Evolutionary conservation across 2,329 filamentous ascomycete species (phyloP).

Genomic region (Arthrocladium fulminans): DNA sequence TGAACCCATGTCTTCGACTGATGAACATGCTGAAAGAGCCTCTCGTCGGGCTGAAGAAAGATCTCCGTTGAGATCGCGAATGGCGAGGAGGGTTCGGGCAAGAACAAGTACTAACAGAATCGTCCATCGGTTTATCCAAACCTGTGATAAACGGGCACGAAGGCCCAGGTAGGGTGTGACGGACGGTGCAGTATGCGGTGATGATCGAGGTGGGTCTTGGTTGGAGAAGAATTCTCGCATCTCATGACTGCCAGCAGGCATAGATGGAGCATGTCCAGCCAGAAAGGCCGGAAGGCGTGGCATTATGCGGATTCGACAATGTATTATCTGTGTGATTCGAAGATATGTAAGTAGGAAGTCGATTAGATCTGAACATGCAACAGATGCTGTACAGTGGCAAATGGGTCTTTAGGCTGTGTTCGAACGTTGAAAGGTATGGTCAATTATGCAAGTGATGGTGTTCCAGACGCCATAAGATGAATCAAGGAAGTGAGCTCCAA

Average conservation of each 20-base stretch:
- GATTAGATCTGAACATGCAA: background rate
- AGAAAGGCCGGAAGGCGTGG: constrained; percentile 35
- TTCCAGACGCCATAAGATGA: constrained; percentile 5
- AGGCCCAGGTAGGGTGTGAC: constrained; percentile 89
- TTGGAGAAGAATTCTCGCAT: constrained; percentile 52
- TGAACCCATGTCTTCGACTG: constrained; percentile 87
- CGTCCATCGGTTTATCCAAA: constrained; percentile 98
- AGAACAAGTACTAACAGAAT: constrained; percentile 79
- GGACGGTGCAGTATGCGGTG: constrained; percentile 55
- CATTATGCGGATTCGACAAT: constrained; percentile 19
- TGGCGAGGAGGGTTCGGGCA: constrained; percentile 66
- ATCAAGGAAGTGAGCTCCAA: background rate
- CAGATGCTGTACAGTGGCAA: background rate
- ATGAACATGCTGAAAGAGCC: constrained; percentile 80
- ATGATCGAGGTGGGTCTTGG: constrained; percentile 46
- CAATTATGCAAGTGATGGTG: constrained; percentile 1
- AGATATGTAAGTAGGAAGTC: constrained; percentile 5
- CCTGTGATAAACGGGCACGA: constrained; percentile 78
- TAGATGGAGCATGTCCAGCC: constrained; percentile 49
- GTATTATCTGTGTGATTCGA: constrained; percentile 18
- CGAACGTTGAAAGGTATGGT: background rate
- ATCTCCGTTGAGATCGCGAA: constrained; percentile 62
- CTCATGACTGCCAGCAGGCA: constrained; percentile 51
- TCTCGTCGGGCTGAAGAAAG: constrained; percentile 67
- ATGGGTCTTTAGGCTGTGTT: background rate